These are phyloP conservation scores for Leishmania mexicana DNA, from an alignment of 208 protist species.

Conservation along the genomic window DNA sequence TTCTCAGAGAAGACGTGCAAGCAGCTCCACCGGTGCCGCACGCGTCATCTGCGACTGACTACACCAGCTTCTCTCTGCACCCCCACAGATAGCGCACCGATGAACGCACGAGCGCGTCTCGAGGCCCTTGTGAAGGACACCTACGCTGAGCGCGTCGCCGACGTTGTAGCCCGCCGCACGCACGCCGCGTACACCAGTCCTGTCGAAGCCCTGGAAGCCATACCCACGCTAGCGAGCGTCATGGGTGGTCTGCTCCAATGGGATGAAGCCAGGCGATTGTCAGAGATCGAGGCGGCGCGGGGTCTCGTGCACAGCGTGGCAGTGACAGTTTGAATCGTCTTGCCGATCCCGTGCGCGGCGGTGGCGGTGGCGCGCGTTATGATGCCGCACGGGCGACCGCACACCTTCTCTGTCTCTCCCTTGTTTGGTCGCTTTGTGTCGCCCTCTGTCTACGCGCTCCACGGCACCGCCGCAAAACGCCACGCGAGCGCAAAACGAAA, in stretches of 20 bases:
- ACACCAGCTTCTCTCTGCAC: conserved; percentile 8
- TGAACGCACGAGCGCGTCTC: conserved; percentile 19
- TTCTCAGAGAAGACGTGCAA: background rate
- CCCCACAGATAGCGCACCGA: conserved; percentile 3
- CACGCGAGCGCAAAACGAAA: background rate
- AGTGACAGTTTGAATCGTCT: background rate
- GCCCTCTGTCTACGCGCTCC: background rate
- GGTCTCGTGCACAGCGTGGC: conserved; percentile 36
- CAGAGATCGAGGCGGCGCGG: conserved; percentile 46
- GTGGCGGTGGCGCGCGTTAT: background rate
- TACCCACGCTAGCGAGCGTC: conserved; percentile 47
- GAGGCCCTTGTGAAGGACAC: conserved; percentile 40
- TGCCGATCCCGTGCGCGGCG: background rate
- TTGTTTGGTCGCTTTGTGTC: background rate
- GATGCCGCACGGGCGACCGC: no score
- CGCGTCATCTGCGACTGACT: conserved; percentile 33
- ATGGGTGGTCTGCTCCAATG: conserved; percentile 50
- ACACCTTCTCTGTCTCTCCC: background rate
- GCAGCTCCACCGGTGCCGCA: conserved; percentile 34
- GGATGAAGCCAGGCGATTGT: conserved; percentile 21
- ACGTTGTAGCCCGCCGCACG: conserved; percentile 72
- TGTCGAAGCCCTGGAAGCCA: conserved; percentile 49
- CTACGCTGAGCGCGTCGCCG: conserved; percentile 66
- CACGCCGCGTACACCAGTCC: conserved; percentile 80
- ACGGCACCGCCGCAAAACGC: background rate